Evolutionary conservation across 495 filamentous ascomycete species (phyloP).

Genomic region (Talaromyces nanjingensis): DNA sequence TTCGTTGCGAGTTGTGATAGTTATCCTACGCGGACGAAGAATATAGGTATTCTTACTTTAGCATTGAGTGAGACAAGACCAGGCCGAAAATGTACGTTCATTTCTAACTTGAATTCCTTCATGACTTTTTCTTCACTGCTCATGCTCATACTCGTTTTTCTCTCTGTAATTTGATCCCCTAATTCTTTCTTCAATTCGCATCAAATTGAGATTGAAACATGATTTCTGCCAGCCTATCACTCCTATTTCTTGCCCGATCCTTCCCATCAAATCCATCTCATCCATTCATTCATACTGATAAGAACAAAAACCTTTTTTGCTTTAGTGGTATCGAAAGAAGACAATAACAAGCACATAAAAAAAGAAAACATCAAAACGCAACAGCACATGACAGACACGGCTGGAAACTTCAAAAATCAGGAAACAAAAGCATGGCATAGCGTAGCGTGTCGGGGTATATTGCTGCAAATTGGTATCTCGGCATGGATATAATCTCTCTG

Average conservation of each 20-base stretch:
- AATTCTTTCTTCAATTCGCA: not conserved
- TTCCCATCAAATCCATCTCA: not conserved
- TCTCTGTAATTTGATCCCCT: not conserved
- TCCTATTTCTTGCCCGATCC: not conserved
- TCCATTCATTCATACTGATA: not conserved
- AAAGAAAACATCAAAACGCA: constrained; percentile 16
- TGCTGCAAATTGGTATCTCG: constrained; percentile 52
- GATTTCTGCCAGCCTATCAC: not conserved
- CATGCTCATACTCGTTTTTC: not conserved
- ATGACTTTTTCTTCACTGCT: not conserved
- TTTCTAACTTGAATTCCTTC: not conserved
- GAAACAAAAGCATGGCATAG: constrained; percentile 15
- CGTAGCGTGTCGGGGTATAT: constrained; percentile 52
- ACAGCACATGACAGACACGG: constrained; percentile 10
- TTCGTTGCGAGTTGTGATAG: not conserved
- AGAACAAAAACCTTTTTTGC: constrained; percentile 4
- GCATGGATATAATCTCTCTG: constrained; percentile 10
- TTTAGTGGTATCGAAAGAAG: constrained; percentile 38
- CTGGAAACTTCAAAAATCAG: constrained; percentile 8
- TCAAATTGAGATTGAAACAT: not conserved
- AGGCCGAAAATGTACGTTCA: not conserved
- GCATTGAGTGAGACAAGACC: not conserved
- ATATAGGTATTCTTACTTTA: no score
- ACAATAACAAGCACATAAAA: constrained; percentile 14
- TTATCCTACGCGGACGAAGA: no score